Percentiles rank a stretch among this genome's conserved stretches.
Evolutionary conservation across 768 basidiomycete species (phyloP).

Genomic region (Cantharellus anzutake): DNA sequence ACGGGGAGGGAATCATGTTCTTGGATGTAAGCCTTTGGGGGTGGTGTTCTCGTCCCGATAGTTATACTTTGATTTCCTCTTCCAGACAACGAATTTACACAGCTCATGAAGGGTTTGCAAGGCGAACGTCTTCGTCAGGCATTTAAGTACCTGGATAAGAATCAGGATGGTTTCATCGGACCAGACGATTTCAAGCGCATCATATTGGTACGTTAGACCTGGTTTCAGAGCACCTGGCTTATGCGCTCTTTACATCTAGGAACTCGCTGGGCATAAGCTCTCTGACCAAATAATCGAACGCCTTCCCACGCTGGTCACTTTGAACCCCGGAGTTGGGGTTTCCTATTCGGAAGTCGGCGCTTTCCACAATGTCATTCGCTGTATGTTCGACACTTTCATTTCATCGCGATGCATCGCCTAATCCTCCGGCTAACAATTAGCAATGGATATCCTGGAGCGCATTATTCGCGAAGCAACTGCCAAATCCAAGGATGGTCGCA

Average conservation of each 20-base stretch:
- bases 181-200: conserved; percentile 92
- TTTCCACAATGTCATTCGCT: conserved; percentile 90
- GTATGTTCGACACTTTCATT: conserved; percentile 22
- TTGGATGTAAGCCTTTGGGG: conserved; percentile 50
- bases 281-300: conserved; percentile 85
- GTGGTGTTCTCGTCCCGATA: background rate
- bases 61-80: background rate
- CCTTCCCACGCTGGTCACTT: conserved; percentile 77
- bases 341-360: conserved; percentile 93
- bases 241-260: conserved; percentile 25
- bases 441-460: conserved; percentile 13
- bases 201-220: conserved; percentile 45
- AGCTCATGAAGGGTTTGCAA: conserved; percentile 96
- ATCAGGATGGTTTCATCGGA: conserved; percentile 84
- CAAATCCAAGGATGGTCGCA: conserved; percentile 86
- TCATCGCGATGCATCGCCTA: background rate
- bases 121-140: conserved; percentile 94
- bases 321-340: conserved; percentile 78
- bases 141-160: conserved; percentile 76
- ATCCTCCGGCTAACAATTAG: background rate
- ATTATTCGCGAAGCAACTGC: conserved; percentile 80
- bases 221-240: background rate
- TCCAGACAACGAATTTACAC: conserved; percentile 88
- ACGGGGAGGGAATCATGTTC: conserved; percentile 74
- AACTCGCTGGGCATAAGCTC: conserved; percentile 93